A percentile compares a stretch with the other conserved stretches of the same genome.
Conservation (phyloP, 2,329 filamentous ascomycete genomes). For the Aspergillus sp. region DNA sequence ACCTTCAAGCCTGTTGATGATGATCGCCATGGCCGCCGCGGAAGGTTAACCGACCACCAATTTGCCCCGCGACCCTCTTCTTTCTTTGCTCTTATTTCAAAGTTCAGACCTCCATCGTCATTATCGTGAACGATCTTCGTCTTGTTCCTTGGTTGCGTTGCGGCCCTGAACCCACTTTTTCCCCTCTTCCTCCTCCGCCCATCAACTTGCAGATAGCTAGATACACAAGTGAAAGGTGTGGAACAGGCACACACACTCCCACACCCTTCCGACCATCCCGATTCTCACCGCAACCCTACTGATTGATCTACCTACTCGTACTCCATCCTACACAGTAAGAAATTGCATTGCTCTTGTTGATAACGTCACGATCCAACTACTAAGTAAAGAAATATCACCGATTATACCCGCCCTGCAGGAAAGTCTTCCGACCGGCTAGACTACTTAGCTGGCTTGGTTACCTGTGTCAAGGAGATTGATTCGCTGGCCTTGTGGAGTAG, state of each 20-base stretch:
- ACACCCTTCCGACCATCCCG: neutral
- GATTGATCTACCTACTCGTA: too few species aligned
- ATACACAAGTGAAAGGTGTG: neutral
- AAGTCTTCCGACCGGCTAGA: neutral
- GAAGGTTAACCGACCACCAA: slow-evolving; percentile 11
- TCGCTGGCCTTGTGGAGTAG: too few species aligned
- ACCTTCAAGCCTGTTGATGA: neutral
- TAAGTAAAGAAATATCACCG: neutral
- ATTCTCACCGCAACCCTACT: neutral
- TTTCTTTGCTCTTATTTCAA: neutral
- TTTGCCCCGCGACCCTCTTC: slow-evolving; percentile 2
- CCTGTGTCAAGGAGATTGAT: too few species aligned
- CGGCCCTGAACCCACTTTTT: neutral
- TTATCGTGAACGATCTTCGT: slow-evolving; percentile 6
- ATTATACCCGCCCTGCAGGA: neutral
- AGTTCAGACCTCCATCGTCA: slow-evolving; percentile 3
- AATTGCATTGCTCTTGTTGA: too few species aligned
- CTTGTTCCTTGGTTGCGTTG: neutral
- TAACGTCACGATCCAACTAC: too few species aligned
- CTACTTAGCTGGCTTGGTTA: neutral
- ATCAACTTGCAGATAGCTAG: too few species aligned
- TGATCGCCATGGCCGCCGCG: neutral
- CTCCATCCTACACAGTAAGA: too few species aligned
- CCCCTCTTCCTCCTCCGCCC: neutral
- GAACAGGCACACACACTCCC: neutral